Conservation (phyloP, 108 stramenopile genomes). For the Conticribra weissflogii region DNA sequence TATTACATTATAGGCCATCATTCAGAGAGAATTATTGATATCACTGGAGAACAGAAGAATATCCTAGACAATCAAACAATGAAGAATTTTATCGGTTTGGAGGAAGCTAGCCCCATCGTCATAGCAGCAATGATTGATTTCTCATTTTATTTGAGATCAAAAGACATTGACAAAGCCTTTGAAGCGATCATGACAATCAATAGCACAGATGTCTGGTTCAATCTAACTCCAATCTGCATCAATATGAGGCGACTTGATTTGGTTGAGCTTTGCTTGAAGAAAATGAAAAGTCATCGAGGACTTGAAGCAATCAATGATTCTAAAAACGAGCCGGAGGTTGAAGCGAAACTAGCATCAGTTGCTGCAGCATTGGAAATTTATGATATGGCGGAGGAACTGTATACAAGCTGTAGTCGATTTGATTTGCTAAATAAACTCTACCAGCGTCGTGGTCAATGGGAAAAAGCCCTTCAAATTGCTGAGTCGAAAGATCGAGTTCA, state of each 20-base stretch:
- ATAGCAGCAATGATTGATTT: conserved; percentile 65
- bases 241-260: conserved; percentile 72
- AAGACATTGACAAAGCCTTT: conserved; percentile 75
- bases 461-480: conserved; percentile 54
- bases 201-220: conserved; percentile 63
- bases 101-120: conserved; percentile 31
- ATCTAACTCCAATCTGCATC: conserved; percentile 81
- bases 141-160: conserved; percentile 52
- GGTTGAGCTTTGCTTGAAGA: conserved; percentile 73
- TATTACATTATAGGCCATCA: conserved; percentile 47
- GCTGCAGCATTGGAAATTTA: conserved; percentile 71
- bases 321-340: conserved; percentile 50
- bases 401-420: conserved; percentile 58
- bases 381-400: conserved; percentile 62
- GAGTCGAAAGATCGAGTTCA: conserved; percentile 62
- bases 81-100: conserved; percentile 70
- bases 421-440: conserved; percentile 66
- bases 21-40: background rate
- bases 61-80: conserved; percentile 34
- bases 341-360: conserved; percentile 56
- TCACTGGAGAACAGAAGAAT: background rate
- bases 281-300: conserved; percentile 68
- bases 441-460: conserved; percentile 60
- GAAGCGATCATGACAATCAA: conserved; percentile 55
- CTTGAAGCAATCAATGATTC: conserved; percentile 54